phyloP scores from a whole-genome alignment of 768 basidiomycete species.

The Lentinus brumalis region DNA sequence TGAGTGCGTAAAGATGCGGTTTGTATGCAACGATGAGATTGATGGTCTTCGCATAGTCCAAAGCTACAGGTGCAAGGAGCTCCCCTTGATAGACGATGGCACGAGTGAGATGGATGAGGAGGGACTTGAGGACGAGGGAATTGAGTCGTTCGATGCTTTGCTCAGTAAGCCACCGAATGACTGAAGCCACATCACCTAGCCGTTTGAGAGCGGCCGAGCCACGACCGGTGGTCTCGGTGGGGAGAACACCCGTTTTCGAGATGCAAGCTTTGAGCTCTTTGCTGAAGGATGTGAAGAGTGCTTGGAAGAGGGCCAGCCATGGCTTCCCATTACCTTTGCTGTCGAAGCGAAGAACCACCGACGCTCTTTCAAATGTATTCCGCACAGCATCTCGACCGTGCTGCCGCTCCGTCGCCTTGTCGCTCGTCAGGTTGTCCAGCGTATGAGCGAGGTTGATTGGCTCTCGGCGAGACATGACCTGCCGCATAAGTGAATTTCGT shows the following conservation, averaged over 20 bases:
- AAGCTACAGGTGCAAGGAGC: slow-evolving; percentile 64
- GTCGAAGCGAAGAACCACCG: slow-evolving; percentile 45
- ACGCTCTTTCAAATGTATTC: slow-evolving; percentile 50
- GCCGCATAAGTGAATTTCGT: not conserved
- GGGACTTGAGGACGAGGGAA: slow-evolving; percentile 51
- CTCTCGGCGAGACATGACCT: slow-evolving; percentile 4
- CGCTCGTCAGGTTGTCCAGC: slow-evolving; percentile 54
- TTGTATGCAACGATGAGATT: slow-evolving; percentile 60
- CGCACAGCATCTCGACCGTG: slow-evolving; percentile 59
- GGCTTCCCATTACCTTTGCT: slow-evolving; percentile 37
- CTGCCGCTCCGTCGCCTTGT: slow-evolving; percentile 70
- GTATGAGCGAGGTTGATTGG: slow-evolving; percentile 40
- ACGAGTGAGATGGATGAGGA: slow-evolving; percentile 67
- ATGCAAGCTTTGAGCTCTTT: slow-evolving; percentile 55
- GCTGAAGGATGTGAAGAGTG: slow-evolving; percentile 65
- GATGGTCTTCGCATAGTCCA: slow-evolving; percentile 83
- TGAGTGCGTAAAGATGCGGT: slow-evolving; percentile 81
- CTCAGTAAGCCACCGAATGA: slow-evolving; percentile 76
- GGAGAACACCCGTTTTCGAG: slow-evolving; percentile 40
- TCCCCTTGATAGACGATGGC: slow-evolving; percentile 54
- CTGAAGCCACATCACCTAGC: slow-evolving; percentile 64
- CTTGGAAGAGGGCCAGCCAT: slow-evolving; percentile 74
- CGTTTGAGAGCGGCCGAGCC: slow-evolving; percentile 54
- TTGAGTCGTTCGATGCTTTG: slow-evolving; percentile 57
- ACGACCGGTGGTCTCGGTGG: slow-evolving; percentile 40